Percentiles rank a stretch among this genome's conserved stretches.
Conservation (phyloP, 2,329 filamentous ascomycete genomes). For the Fusarium citri region DNA sequence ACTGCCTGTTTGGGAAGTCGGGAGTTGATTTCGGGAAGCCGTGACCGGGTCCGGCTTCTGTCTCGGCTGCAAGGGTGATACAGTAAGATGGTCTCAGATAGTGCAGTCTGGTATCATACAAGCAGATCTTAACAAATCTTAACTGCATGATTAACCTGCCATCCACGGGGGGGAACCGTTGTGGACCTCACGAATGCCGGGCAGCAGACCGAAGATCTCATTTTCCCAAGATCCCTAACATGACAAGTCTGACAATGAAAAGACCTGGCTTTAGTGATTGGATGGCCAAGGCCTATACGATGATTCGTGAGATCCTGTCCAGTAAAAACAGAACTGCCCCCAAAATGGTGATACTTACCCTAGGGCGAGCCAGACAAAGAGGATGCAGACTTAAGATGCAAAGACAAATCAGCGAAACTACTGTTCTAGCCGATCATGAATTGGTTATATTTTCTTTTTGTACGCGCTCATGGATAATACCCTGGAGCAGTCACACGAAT, state of each 20-base stretch:
- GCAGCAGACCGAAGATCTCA: slow-evolving; percentile 22
- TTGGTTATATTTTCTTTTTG: background rate
- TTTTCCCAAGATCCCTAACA: slow-evolving; percentile 12
- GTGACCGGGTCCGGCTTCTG: slow-evolving; percentile 42
- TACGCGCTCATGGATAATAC: background rate
- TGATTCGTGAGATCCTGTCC: background rate
- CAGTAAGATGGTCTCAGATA: slow-evolving; percentile 16
- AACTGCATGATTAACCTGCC: slow-evolving; percentile 4
- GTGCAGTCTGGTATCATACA: fast-evolving
- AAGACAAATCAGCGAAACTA: background rate
- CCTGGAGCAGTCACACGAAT: background rate
- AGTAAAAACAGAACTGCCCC: background rate
- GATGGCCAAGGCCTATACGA: background rate
- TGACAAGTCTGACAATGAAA: slow-evolving; percentile 1
- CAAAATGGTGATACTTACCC: background rate
- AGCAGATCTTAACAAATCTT: slow-evolving; percentile 7
- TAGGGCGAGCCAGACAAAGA: background rate
- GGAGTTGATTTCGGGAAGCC: slow-evolving; percentile 48
- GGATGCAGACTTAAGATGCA: background rate
- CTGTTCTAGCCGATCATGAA: background rate
- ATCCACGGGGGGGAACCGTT: slow-evolving; percentile 10
- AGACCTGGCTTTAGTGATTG: slow-evolving; percentile 3
- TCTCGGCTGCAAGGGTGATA: slow-evolving; percentile 33
- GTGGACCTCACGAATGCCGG: slow-evolving; percentile 26
- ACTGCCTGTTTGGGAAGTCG: slow-evolving; percentile 45